These are phyloP conservation scores for Phytophthora crassamura DNA, from an alignment of 352 stramenopile species.

Conservation along the genomic window DNA sequence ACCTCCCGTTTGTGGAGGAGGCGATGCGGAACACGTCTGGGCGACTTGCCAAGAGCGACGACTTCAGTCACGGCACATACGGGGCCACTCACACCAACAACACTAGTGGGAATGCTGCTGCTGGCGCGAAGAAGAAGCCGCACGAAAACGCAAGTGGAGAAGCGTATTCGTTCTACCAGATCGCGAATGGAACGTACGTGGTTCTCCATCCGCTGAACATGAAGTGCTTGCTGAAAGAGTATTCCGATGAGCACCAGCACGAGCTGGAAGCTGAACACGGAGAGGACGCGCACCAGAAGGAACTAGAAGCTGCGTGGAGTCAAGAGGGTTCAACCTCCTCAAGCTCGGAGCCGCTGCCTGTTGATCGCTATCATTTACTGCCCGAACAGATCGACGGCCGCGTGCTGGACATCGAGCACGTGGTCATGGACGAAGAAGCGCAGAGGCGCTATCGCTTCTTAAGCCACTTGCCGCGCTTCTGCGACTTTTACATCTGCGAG, in stretches of 20 bases:
- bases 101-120: neutral
- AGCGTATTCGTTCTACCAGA: slow-evolving; percentile 89
- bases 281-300: slow-evolving; percentile 24
- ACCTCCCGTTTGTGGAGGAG: slow-evolving; percentile 82
- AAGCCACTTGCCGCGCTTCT: slow-evolving; percentile 85
- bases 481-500: slow-evolving; percentile 90
- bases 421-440: slow-evolving; percentile 88
- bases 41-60: slow-evolving; percentile 48
- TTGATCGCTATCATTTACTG: slow-evolving; percentile 58
- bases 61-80: slow-evolving; percentile 25
- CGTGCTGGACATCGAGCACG: slow-evolving; percentile 86
- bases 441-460: slow-evolving; percentile 89
- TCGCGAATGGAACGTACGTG: slow-evolving; percentile 86
- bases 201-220: slow-evolving; percentile 91
- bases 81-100: slow-evolving; percentile 7
- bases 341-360: slow-evolving; percentile 18
- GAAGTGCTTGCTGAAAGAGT: slow-evolving; percentile 89
- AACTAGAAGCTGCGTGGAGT: slow-evolving; percentile 41
- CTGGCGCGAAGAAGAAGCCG: slow-evolving; percentile 15
- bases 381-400: slow-evolving; percentile 62
- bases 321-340: slow-evolving; percentile 30
- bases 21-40: slow-evolving; percentile 75
- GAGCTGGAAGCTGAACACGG: slow-evolving; percentile 14
- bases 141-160: slow-evolving; percentile 30
- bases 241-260: slow-evolving; percentile 43